Evolutionary conservation across 768 basidiomycete genomes (phyloP).

Genomic region (Artomyces pyxidatus): DNA sequence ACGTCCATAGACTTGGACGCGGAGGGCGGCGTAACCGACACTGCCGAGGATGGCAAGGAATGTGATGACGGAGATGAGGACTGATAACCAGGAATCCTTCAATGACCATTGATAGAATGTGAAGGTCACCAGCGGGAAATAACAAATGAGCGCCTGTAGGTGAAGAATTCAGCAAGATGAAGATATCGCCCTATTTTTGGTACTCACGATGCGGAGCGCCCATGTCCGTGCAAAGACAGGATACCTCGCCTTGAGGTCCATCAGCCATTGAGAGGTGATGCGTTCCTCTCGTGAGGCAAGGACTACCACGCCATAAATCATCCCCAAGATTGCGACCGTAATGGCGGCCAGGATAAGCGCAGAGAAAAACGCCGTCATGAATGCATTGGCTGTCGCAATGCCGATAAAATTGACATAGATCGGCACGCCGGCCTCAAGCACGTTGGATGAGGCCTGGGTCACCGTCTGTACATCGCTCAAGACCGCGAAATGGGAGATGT

Average conservation of each 20-base stretch:
- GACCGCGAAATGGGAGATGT: slow-evolving; percentile 8
- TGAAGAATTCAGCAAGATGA: slow-evolving; percentile 1
- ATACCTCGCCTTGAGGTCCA: slow-evolving; percentile 28
- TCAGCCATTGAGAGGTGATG: slow-evolving; percentile 15
- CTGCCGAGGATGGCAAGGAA: slow-evolving; percentile 44
- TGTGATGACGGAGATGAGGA: slow-evolving; percentile 67
- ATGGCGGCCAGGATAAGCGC: slow-evolving; percentile 63
- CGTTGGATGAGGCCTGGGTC: slow-evolving; percentile 51
- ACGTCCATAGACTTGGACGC: slow-evolving; percentile 41
- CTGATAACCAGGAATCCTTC: slow-evolving; percentile 80
- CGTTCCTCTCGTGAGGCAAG: slow-evolving; percentile 10
- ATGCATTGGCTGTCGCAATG: slow-evolving; percentile 81
- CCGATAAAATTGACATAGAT: slow-evolving; percentile 71
- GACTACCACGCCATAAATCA: slow-evolving; percentile 39
- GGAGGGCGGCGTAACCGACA: slow-evolving; percentile 42
- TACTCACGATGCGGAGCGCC: slow-evolving; percentile 61
- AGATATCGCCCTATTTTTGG: no score
- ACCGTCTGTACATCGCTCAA: slow-evolving; percentile 53
- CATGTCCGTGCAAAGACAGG: slow-evolving; percentile 46
- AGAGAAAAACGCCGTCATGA: slow-evolving; percentile 80
- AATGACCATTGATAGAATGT: slow-evolving; percentile 88
- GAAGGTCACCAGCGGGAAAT: slow-evolving; percentile 69
- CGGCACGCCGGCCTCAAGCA: slow-evolving; percentile 74
- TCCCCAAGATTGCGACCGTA: slow-evolving; percentile 37
- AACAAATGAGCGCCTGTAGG: slow-evolving; percentile 48